A percentile compares a stretch with the other conserved stretches of the same genome.
phyloP scores from a whole-genome alignment of 257 asterid species.

The Salvia miltiorrhiza region DNA sequence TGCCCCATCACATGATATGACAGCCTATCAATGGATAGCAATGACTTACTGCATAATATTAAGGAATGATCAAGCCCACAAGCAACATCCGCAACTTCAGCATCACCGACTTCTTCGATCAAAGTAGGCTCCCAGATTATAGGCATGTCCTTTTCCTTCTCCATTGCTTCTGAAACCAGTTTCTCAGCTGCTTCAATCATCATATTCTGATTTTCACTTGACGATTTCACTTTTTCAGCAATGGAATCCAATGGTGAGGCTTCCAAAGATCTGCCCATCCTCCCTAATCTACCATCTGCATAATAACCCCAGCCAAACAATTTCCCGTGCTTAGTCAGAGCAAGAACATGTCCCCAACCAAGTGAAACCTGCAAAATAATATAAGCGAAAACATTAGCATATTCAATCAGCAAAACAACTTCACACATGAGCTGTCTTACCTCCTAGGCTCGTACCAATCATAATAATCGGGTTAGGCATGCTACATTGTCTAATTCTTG shows the following conservation, averaged over 20 bases:
- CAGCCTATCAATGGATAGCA: not conserved
- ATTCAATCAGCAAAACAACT: not conserved
- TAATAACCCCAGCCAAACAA: conserved; percentile 97
- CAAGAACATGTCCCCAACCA: conserved; percentile 99
- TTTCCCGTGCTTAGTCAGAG: conserved; percentile 67
- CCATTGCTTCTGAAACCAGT: conserved; percentile 64
- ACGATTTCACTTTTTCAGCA: conserved; percentile 24
- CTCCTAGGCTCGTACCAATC: not conserved
- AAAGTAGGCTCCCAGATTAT: conserved; percentile 79
- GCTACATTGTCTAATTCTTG: not conserved
- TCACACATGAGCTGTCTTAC: not conserved
- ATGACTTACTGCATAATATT: conserved; percentile 61
- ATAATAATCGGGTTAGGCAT: not conserved
- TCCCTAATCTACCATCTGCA: conserved; percentile 95
- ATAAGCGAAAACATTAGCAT: not conserved
- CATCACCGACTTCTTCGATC: conserved; percentile 52
- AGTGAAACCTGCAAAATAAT: conserved; percentile 62
- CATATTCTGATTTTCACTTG: conserved; percentile 23
- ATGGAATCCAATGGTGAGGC: conserved; percentile 74
- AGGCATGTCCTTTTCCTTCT: conserved; percentile 91
- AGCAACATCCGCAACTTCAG: conserved; percentile 60
- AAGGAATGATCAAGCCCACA: conserved; percentile 95
- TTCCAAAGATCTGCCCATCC: conserved; percentile 56
- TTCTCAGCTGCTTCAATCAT: conserved; percentile 61
- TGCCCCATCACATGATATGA: not conserved